Conservation (phyloP, 169 alveolate genomes). For the Plasmodium relictum region DNA sequence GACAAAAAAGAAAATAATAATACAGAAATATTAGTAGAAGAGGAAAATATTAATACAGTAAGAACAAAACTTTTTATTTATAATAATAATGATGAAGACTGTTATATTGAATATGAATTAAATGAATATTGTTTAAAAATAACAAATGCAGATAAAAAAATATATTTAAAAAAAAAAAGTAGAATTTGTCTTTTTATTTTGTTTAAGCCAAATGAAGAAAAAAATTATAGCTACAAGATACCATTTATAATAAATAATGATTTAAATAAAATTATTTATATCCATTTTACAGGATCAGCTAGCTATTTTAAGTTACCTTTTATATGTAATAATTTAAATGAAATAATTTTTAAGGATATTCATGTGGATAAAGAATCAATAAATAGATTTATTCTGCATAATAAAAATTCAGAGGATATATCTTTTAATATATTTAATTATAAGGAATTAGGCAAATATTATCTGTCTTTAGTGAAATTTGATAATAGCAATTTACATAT, state of each 20-base stretch:
- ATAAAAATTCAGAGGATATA: slow-evolving; percentile 58
- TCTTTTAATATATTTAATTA: slow-evolving; percentile 64
- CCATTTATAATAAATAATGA: slow-evolving; percentile 63
- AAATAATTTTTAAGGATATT: slow-evolving; percentile 48
- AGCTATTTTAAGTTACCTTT: slow-evolving; percentile 48
- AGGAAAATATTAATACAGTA: slow-evolving; percentile 19
- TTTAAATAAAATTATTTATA: slow-evolving; percentile 24
- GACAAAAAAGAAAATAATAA: neutral
- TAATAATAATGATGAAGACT: slow-evolving; percentile 70
- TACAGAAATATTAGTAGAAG: slow-evolving; percentile 11
- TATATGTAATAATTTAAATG: slow-evolving; percentile 66
- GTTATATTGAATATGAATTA: slow-evolving; percentile 55
- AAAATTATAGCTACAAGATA: slow-evolving; percentile 45
- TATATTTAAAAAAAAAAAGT: slow-evolving; percentile 42
- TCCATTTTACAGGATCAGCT: slow-evolving; percentile 51
- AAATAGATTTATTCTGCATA: slow-evolving; percentile 43
- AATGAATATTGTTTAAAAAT: slow-evolving; percentile 56
- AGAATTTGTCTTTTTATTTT: slow-evolving; percentile 28
- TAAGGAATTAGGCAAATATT: slow-evolving; percentile 19
- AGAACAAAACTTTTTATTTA: slow-evolving; percentile 41
- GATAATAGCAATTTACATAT: slow-evolving; percentile 45
- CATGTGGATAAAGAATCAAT: slow-evolving; percentile 71
- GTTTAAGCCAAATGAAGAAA: slow-evolving; percentile 60
- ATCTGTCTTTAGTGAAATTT: slow-evolving; percentile 43
- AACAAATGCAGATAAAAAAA: slow-evolving; percentile 12